These are phyloP conservation scores for Seiridium unicorne DNA, from an alignment of 2,329 filamentous ascomycete genomes.

Conservation along the genomic window DNA sequence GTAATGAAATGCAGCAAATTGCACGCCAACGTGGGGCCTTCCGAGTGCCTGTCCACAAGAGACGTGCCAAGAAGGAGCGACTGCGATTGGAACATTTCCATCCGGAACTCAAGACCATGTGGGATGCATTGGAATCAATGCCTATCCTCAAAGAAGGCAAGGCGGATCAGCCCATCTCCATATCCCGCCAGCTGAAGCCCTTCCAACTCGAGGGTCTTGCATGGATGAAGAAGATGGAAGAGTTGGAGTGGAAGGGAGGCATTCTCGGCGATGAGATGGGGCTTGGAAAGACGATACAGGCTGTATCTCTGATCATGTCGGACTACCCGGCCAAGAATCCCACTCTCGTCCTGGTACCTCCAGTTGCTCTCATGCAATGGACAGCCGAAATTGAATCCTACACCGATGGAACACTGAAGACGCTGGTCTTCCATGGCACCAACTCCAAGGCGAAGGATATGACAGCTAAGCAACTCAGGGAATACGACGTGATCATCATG, in stretches of 20 bases:
- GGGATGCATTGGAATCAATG: slow-evolving; percentile 69
- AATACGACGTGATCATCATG: slow-evolving; percentile 93
- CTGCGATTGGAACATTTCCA: slow-evolving; percentile 72
- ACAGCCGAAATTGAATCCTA: slow-evolving; percentile 76
- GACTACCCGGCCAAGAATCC: slow-evolving; percentile 84
- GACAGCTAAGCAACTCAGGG: slow-evolving; percentile 70
- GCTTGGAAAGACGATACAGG: slow-evolving; percentile 97
- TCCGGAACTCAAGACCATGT: slow-evolving; percentile 80
- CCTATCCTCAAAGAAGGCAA: slow-evolving; percentile 61
- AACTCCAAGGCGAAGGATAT: slow-evolving; percentile 80
- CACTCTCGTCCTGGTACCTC: slow-evolving; percentile 84
- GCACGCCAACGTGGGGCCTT: slow-evolving; percentile 2
- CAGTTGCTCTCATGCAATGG: slow-evolving; percentile 96
- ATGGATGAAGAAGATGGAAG: slow-evolving; percentile 93
- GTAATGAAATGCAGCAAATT: slow-evolving; percentile 1
- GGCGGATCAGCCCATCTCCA: slow-evolving; percentile 71
- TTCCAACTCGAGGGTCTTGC: slow-evolving; percentile 92
- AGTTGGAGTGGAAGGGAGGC: slow-evolving; percentile 81
- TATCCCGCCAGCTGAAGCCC: slow-evolving; percentile 81
- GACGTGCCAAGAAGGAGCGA: slow-evolving; percentile 47
- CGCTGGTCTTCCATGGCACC: slow-evolving; percentile 85
- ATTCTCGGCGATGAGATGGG: slow-evolving; percentile 98
- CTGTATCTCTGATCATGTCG: slow-evolving; percentile 96
- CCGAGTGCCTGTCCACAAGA: neutral
- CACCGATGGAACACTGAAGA: slow-evolving; percentile 86